Conservation (phyloP, 164 flowering plant species). For the Aristolochia californica region DNA sequence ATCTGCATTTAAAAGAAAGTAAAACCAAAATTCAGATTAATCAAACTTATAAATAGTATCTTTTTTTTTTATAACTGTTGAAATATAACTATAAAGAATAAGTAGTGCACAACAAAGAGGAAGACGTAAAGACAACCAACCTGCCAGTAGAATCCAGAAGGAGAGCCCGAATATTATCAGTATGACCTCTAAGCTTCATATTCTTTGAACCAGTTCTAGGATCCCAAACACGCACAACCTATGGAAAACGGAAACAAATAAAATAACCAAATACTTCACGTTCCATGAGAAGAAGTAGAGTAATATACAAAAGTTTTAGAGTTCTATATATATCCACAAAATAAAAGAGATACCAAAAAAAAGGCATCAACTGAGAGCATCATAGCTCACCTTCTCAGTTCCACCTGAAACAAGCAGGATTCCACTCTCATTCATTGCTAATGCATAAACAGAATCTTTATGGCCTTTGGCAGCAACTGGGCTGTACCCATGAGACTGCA, state of each 20-base stretch:
- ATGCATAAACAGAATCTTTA: conserved; percentile 94
- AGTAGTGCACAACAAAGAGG: background rate
- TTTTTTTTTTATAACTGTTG: too few species aligned
- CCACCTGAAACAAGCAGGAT: conserved; percentile 98
- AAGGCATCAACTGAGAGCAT: conserved; percentile 1
- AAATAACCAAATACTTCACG: background rate
- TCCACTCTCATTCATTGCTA: conserved; percentile 88
- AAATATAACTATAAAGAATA: background rate
- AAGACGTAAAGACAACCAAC: conserved; percentile 25
- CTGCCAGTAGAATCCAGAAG: conserved; percentile 93
- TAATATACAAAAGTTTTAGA: too few species aligned
- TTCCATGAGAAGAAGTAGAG: too few species aligned
- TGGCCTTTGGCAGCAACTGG: conserved; percentile 91
- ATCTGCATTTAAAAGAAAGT: conserved; percentile 35
- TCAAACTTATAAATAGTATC: background rate
- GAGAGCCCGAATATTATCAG: conserved; percentile 86
- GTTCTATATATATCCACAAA: too few species aligned
- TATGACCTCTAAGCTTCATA: conserved; percentile 93
- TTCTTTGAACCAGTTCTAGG: conserved; percentile 90
- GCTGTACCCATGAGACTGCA: conserved; percentile 62
- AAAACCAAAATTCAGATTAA: background rate
- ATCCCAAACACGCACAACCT: conserved; percentile 99
- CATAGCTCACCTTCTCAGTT: conserved; percentile 72
- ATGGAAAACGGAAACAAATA: background rate
- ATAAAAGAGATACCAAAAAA: too few species aligned